Percentiles rank a stretch among this genome's conserved stretches.
Evolutionary conservation across 1,284 basidiomycete species (phyloP).

Genomic region (Filobasidium uniguttulatum): DNA sequence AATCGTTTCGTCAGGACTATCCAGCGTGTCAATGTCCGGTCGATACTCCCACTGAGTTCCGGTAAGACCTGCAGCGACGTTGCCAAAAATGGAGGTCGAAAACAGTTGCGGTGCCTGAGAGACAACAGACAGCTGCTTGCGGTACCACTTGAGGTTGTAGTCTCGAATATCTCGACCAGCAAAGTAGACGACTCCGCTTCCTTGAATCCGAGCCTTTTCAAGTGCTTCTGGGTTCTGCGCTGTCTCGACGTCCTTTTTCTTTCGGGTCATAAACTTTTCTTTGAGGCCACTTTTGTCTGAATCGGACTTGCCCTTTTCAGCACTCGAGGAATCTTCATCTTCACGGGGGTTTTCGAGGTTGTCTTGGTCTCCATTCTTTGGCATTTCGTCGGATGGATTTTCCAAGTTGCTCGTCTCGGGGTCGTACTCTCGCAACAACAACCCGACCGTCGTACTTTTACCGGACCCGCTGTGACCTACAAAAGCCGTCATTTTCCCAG

Average conservation of each 20-base stretch:
- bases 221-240: neutral
- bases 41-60: slow-evolving; percentile 47
- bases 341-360: neutral
- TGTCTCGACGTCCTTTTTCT: neutral
- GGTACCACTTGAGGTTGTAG: slow-evolving; percentile 75
- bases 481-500: slow-evolving; percentile 36
- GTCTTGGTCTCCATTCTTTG: slow-evolving; percentile 3
- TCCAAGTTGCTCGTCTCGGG: slow-evolving; percentile 21
- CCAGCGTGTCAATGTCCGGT: slow-evolving; percentile 10
- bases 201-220: neutral
- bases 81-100: slow-evolving; percentile 58
- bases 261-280: neutral
- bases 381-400: slow-evolving; percentile 10
- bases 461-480: slow-evolving; percentile 38
- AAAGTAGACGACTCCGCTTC: slow-evolving; percentile 34
- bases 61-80: slow-evolving; percentile 86
- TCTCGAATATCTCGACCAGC: slow-evolving; percentile 65
- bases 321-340: slow-evolving; percentile 17
- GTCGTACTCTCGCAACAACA: slow-evolving; percentile 38
- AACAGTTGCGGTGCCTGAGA: slow-evolving; percentile 41
- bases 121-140: slow-evolving; percentile 59
- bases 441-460: slow-evolving; percentile 38
- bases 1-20: slow-evolving; percentile 23
- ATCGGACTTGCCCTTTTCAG: slow-evolving; percentile 1
- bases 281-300: neutral